Evolutionary conservation across 192 early-diverging fungal species (phyloP).

Genomic region (Gamsiella multidivaricata): DNA sequence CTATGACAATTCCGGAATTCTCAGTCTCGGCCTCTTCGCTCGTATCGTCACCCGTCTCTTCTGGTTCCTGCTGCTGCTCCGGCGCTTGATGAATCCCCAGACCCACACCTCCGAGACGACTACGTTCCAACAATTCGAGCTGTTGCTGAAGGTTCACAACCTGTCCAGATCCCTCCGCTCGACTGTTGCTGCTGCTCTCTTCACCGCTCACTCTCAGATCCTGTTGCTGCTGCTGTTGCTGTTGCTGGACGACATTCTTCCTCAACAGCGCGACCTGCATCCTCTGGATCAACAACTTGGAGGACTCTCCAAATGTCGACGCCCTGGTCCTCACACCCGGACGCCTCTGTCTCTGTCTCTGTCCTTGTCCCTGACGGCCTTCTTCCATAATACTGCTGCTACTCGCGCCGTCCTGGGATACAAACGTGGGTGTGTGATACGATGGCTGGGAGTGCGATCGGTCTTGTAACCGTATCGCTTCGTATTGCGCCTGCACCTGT

Average conservation of each 20-base stretch:
- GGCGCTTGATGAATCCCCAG: neutral
- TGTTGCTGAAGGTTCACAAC: neutral
- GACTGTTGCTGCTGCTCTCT: neutral
- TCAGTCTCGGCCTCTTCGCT: neutral
- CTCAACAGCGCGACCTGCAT: slow-evolving; percentile 34
- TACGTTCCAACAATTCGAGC: neutral
- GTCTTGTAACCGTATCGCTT: slow-evolving; percentile 1
- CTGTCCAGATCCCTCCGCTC: too few species aligned
- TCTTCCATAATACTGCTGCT: neutral
- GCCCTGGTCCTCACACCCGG: slow-evolving; percentile 6
- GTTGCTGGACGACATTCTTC: too few species aligned
- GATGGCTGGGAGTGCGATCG: slow-evolving; percentile 10
- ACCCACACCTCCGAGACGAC: too few species aligned
- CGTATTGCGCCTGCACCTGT: neutral
- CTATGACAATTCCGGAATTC: neutral
- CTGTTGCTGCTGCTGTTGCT: too few species aligned
- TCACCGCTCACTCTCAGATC: too few species aligned
- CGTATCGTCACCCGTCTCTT: neutral
- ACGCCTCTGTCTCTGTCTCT: neutral
- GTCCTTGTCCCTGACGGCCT: neutral
- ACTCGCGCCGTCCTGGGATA: too few species aligned
- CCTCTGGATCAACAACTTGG: slow-evolving; percentile 25
- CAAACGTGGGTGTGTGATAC: neutral
- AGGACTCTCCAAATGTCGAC: slow-evolving; percentile 38
- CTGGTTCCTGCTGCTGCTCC: neutral